phyloP scores from a whole-genome alignment of 352 stramenopile species.

The Globisporangium carolinianum region DNA sequence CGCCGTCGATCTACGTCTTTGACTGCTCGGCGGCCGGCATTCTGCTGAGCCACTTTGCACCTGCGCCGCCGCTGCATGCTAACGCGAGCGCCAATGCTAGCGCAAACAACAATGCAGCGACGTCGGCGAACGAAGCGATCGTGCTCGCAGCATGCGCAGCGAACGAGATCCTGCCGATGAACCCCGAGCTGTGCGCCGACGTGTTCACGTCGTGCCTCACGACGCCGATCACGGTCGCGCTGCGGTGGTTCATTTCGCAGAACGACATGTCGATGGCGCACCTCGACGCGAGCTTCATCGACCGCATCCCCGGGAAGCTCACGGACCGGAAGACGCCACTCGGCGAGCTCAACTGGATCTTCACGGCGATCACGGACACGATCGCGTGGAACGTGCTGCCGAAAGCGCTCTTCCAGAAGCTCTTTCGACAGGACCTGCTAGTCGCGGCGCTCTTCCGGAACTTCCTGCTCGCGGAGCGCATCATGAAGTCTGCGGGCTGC shows the following conservation, averaged over 20 bases:
- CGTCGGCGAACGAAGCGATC: slow-evolving; percentile 86
- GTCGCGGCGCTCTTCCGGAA: slow-evolving; percentile 98
- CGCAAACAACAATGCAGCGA: slow-evolving; percentile 3
- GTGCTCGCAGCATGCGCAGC: slow-evolving; percentile 93
- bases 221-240: slow-evolving; percentile 96
- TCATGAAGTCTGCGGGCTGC: slow-evolving; percentile 89
- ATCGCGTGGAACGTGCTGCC: slow-evolving; percentile 99
- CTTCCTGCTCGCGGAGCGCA: slow-evolving; percentile 96
- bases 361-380: slow-evolving; percentile 99
- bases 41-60: slow-evolving; percentile 92
- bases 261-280: slow-evolving; percentile 88
- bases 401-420: slow-evolving; percentile 94
- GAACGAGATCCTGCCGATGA: slow-evolving; percentile 94
- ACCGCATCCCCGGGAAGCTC: slow-evolving; percentile 89
- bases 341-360: slow-evolving; percentile 99
- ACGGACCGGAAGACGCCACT: slow-evolving; percentile 92
- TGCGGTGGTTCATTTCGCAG: slow-evolving; percentile 97
- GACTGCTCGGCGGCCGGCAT: slow-evolving; percentile 96
- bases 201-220: slow-evolving; percentile 99
- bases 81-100: slow-evolving; percentile 17
- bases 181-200: slow-evolving; percentile 96
- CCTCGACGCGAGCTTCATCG: slow-evolving; percentile 79
- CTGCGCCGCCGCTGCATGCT: slow-evolving; percentile 12
- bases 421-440: slow-evolving; percentile 99
- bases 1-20: slow-evolving; percentile 95